Evolutionary conservation across 768 basidiomycete genomes (phyloP), one percentile per base, ranked within the genome.

Genomic region (Pisolithus orientalis): DNA sequence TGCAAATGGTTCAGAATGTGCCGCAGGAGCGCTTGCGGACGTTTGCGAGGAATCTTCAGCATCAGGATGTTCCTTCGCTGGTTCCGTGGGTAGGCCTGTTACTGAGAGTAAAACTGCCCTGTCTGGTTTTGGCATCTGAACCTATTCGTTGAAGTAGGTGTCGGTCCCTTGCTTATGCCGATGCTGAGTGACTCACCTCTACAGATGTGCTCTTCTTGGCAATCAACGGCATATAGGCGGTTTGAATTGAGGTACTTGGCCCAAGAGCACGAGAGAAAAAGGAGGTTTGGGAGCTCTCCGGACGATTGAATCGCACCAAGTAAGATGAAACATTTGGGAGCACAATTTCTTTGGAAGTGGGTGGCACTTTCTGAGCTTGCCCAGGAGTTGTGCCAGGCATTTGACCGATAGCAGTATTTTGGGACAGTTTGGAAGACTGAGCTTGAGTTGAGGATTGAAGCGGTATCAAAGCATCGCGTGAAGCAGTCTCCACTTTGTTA

Each of bases 301-400:
- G 40, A 6, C 65, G 58, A 43, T 52, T 66, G 44, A 60, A 65
- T 45, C 65, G 55, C 2, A 62, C 39, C 43, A 52, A 53, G 49
- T 60, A 66, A 31, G 21, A 57, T 17, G 64, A 66, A 17, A 65
- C 55, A 25, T 64, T 58, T 4, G 64, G 64, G 37, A 66, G 57
- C 4, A 50, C 44, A 16, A 66, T 6, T 39, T 44, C n/a, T 11
- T 51, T 32, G 21, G 44, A 0, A 11, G 27, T 27, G 9, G 34
- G 21, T 17, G 28, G 49, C 10, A 50, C 16, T 14, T 46, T 31
- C 39, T 52, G 3, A 34, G 24, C 25, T 39, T 34, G 44, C 25
- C 4, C 25, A n/a, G 55, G 13, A 54, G 50, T 6, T 29, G 37
- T 8, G 49, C 16, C 25, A 38, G 10, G 50, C 32, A n/a, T 39